These are phyloP conservation scores for Nemania diffusa DNA, from an alignment of 2,329 filamentous ascomycete genomes.

Conservation along the genomic window DNA sequence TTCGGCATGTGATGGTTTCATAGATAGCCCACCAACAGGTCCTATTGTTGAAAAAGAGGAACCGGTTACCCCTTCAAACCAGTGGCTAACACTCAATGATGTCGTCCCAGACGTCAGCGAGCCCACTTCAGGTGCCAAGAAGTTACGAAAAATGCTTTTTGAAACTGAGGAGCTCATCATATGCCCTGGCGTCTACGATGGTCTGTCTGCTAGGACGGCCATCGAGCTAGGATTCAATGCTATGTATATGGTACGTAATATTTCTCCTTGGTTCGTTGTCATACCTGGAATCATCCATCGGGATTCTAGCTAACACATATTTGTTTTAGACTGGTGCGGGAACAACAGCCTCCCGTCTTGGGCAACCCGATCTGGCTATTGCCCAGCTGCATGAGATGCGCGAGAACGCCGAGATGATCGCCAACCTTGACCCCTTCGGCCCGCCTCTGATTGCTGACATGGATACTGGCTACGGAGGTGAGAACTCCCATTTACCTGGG, in stretches of 20 bases:
- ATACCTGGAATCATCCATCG: background rate
- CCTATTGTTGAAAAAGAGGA: constrained; percentile 11
- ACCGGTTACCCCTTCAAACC: constrained; percentile 6
- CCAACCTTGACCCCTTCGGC: constrained; percentile 58
- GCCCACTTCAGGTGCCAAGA: constrained; percentile 48
- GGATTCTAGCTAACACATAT: constrained; percentile 20
- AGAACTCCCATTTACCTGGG: constrained; percentile 36
- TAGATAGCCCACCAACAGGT: constrained; percentile 18
- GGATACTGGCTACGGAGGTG: constrained; percentile 65
- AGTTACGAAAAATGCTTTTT: constrained; percentile 47
- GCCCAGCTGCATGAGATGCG: constrained; percentile 63
- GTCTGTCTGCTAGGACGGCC: constrained; percentile 60
- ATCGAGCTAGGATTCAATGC: constrained; percentile 60
- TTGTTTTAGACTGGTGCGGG: constrained; percentile 59
- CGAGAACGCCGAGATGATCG: constrained; percentile 64
- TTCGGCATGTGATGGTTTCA: constrained; percentile 32
- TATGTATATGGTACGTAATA: constrained; percentile 59
- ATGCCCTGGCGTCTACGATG: constrained; percentile 62
- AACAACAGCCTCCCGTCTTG: constrained; percentile 64
- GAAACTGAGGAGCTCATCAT: constrained; percentile 53
- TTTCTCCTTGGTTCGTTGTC: background rate
- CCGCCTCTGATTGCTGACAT: constrained; percentile 63
- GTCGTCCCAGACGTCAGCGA: constrained; percentile 40
- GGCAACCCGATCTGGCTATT: constrained; percentile 61
- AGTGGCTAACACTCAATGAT: constrained; percentile 38